Evolutionary conservation across 352 stramenopile species (phyloP).

Genomic region (Globisporangium paddicum): DNA sequence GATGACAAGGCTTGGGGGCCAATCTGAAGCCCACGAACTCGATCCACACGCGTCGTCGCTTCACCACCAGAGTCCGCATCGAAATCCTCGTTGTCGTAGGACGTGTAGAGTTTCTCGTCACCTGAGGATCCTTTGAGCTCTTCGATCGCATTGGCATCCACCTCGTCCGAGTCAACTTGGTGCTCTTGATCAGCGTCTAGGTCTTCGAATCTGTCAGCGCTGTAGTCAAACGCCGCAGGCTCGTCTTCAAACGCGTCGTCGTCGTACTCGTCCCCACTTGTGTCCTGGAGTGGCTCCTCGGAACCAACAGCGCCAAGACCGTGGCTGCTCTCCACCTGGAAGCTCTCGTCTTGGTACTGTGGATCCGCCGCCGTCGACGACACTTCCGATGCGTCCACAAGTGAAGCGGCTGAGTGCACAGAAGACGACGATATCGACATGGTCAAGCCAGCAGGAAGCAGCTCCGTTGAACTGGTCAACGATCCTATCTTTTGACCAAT

Average conservation of each 20-base stretch:
- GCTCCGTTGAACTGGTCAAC: background rate
- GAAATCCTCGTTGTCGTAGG: conserved; percentile 8
- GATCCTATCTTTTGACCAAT: background rate
- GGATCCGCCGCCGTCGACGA: background rate
- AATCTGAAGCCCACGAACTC: too few relatives aligned
- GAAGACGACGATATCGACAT: background rate
- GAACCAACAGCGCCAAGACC: too few relatives aligned
- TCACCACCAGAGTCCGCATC: background rate
- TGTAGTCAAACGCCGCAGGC: background rate
- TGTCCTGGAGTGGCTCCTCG: background rate
- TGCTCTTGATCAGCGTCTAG: background rate
- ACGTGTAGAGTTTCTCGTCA: background rate
- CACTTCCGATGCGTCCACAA: too few relatives aligned
- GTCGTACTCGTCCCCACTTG: conserved; percentile 3
- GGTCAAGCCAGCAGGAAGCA: background rate
- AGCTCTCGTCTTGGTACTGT: conserved; percentile 10
- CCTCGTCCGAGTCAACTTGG: background rate
- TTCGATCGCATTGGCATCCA: background rate
- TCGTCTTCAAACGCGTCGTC: conserved; percentile 14
- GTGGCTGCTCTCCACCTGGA: conserved; percentile 5
- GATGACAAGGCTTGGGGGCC: background rate
- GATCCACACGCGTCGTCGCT: background rate
- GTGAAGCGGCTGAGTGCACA: too few relatives aligned
- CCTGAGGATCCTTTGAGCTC: background rate
- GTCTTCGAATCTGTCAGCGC: conserved; percentile 12